Evolutionary conservation across 2,329 filamentous ascomycete genomes (phyloP), one percentile per base, ranked within the genome.

Genomic region (Hymenoscyphus scutula): DNA sequence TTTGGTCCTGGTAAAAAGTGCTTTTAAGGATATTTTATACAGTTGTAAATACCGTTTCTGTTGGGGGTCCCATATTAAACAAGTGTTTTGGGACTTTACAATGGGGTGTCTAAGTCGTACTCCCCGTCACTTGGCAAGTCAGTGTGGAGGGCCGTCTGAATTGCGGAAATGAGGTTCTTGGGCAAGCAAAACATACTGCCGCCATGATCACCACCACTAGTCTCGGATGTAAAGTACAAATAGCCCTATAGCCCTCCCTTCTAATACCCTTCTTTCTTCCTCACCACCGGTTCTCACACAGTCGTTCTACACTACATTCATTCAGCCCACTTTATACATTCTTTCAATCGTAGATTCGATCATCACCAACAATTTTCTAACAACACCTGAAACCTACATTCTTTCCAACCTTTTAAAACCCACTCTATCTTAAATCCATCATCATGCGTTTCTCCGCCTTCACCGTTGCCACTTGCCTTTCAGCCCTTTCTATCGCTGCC

Each of bases 381-480:
- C 34, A 37, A 37, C 34, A 4, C 34, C 11, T 37, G 34, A 37
- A 37, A 37, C 34, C 34, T 15, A 37, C 34, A 37, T 37, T 37
- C 34, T 37, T 37, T 37, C 34, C 13, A 51, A 13, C 4, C 19
- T 2, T n/a, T 54, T 15, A 13, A 30, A 10, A 29, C 53, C 6
- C 29, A 17, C 53, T 17, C 7, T 23, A n/a, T 30, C 27, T 30
- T 29, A n/a, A 30, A n/a, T 4, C 25, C 27, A 54, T 30, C 37
- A 58, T 29, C 37, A 58, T 58, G 56, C 56, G 38, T 48, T 58
- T 19, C 56, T 58, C 37, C 25, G 32, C 48, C 56, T 7, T 48
- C 37, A 19, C 56, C 19, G 38, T 34, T 25, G 25, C 27, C 5
- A 7, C 25, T 29, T 25, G 25, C 38, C 13, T 58, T 25, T 58